phyloP scores from a whole-genome alignment of 2,329 filamentous ascomycete genomes.

The Venturia oleaginea region DNA sequence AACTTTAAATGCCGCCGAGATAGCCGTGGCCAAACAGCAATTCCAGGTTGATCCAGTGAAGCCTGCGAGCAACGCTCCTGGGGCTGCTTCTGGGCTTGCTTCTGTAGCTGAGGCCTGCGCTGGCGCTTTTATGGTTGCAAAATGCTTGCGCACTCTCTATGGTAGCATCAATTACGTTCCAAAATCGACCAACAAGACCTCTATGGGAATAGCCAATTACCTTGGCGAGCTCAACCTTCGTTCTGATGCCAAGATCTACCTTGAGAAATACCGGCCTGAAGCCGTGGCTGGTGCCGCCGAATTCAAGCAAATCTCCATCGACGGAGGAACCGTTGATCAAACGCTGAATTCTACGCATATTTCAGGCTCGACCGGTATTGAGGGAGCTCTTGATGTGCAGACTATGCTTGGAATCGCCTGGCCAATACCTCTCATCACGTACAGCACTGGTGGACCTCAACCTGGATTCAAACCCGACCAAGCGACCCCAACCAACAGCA shows the following conservation, averaged over 20 bases:
- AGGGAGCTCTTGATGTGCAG: slow-evolving; percentile 14
- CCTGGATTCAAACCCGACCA: neutral
- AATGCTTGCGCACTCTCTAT: slow-evolving; percentile 10
- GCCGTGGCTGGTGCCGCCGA: slow-evolving; percentile 10
- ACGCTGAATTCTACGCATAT: neutral
- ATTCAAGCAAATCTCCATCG: slow-evolving; percentile 14
- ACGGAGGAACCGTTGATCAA: slow-evolving; percentile 9
- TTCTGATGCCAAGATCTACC: neutral
- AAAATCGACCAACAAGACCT: slow-evolving; percentile 8
- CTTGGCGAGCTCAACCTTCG: slow-evolving; percentile 9
- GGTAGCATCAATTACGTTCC: slow-evolving; percentile 9
- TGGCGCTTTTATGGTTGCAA: slow-evolving; percentile 3
- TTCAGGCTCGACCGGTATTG: neutral
- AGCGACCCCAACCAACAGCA: slow-evolving; percentile 27
- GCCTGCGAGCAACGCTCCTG: neutral
- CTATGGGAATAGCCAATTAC: slow-evolving; percentile 10
- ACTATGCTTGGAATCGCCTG: slow-evolving; percentile 14
- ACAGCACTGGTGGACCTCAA: slow-evolving; percentile 10
- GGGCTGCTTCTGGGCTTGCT: neutral
- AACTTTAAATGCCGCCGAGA: slow-evolving; percentile 15
- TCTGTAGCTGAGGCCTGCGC: slow-evolving; percentile 3
- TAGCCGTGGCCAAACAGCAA: neutral
- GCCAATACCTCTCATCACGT: slow-evolving; percentile 9
- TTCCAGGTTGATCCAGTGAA: neutral
- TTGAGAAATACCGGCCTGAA: slow-evolving; percentile 12